Base-by-base conservation (phyloP, 2,329 filamentous ascomycete species). In the Didymella pomorum region DNA sequence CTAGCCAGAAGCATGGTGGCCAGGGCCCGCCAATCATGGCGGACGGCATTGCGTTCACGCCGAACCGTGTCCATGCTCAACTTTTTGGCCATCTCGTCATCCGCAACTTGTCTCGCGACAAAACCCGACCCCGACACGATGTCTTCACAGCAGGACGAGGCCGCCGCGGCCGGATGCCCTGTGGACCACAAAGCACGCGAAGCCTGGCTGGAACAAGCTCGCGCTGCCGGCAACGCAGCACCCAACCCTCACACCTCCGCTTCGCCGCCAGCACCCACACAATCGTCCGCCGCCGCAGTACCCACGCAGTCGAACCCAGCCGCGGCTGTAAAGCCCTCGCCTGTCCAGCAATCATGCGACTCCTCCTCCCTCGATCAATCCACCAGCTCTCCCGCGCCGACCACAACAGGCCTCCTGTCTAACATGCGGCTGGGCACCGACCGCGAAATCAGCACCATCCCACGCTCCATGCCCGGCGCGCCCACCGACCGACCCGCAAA, bases 181-280 rank as follows among this genome's bases (percentile, higher is more conserved):
- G 92, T 98, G 71, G 93, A 98, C 79, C 90, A 93, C 79, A 91
- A 92, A 71, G 90, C 92, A 51, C 89, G 95, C 70, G 90, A 93
- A 70, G 87, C 89, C 69, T 99, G 94, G 94, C 85, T 98, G 35
- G 82, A 85, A 56, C 87, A 92, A 72, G 87, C 89, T 39, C 86
- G 73, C 79, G 83, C 76, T 60, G 78, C 69, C 43, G 70, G 67
- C 52, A 72, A 66, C 53, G 61, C 52, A 33, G 59, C 58, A 55
- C 56, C 60, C 55, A 64, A 65, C 50, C 71, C 65, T 28, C 68
- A 67, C 58, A 56, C 56, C 28, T 47, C 57, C 58, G 45, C 58
- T 20, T 23, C 56, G 45, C 50, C 56, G 39, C 44, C 52, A 18
- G 18, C 51, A n/a, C 20, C 43, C 20, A 23, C 50, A 46, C 49